Percentiles rank a stretch among this genome's conserved stretches.
These are phyloP conservation scores for Sequoia sempervirens DNA, from an alignment of 75 land plant species.

Conservation along the genomic window DNA sequence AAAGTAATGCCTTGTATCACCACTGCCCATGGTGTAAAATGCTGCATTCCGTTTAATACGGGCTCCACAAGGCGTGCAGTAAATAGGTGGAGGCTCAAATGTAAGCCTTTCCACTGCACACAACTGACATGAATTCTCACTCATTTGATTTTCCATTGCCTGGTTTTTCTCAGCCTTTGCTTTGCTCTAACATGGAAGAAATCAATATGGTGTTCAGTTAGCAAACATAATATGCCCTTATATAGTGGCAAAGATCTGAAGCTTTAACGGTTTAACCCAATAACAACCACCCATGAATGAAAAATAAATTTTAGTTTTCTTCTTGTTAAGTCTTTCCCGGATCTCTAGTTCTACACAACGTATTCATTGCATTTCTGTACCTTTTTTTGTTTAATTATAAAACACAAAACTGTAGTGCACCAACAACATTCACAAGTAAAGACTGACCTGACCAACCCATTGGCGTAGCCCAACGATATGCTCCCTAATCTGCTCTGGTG, in stretches of 20 bases:
- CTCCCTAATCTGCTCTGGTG: slow-evolving; percentile 91
- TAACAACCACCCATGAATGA: neutral
- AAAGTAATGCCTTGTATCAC: slow-evolving; percentile 80
- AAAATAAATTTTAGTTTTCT: neutral
- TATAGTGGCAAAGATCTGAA: neutral
- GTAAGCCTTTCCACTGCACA: slow-evolving; percentile 94
- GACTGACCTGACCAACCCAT: slow-evolving; percentile 88
- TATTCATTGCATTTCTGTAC: neutral
- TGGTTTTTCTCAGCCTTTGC: slow-evolving; percentile 76
- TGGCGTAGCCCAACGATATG: slow-evolving; percentile 86
- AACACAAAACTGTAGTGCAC: neutral
- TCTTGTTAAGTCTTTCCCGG: neutral
- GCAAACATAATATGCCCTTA: slow-evolving; percentile 3
- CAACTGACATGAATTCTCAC: slow-evolving; percentile 89
- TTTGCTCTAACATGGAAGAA: neutral
- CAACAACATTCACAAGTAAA: neutral
- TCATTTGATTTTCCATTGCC: slow-evolving; percentile 87
- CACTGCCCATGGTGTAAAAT: slow-evolving; percentile 72
- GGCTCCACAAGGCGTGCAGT: slow-evolving; percentile 88
- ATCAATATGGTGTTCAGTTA: neutral
- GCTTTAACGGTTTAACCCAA: neutral
- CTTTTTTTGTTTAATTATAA: neutral
- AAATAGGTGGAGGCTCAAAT: slow-evolving; percentile 97
- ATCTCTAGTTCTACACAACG: neutral
- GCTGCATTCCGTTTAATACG: slow-evolving; percentile 90